Percentiles rank a stretch among this genome's conserved stretches.
Evolutionary conservation across 345 rosid genomes (phyloP).

Genomic region (Murraya koenigii): DNA sequence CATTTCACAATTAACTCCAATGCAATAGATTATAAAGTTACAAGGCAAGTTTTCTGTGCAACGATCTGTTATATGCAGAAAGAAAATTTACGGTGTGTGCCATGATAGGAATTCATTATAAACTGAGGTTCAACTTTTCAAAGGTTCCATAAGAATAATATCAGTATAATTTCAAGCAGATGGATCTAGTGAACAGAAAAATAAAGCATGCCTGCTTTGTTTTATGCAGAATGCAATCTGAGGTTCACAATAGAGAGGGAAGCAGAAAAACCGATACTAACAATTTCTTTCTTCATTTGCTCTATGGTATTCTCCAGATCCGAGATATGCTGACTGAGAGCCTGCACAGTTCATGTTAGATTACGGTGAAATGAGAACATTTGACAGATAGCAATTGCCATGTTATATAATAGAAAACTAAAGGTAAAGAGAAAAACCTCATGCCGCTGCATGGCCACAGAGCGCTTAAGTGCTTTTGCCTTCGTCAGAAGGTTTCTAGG

Average conservation of each 20-base stretch:
- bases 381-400: slow-evolving; percentile 11
- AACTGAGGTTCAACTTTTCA: background rate
- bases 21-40: background rate
- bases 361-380: slow-evolving; percentile 1
- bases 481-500: slow-evolving; percentile 94
- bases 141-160: background rate
- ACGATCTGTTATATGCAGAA: background rate
- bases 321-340: slow-evolving; percentile 88
- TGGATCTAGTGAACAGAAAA: slow-evolving; percentile 4
- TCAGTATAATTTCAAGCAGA: slow-evolving; percentile 4
- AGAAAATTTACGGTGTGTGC: background rate
- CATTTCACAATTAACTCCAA: background rate
- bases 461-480: slow-evolving; percentile 94
- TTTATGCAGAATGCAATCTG: background rate
- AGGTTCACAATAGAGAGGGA: background rate
- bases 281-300: slow-evolving; percentile 78
- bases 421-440: slow-evolving; percentile 54
- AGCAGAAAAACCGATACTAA: slow-evolving; percentile 37
- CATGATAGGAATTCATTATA: background rate
- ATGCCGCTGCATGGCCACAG: slow-evolving; percentile 94
- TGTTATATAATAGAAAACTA: slow-evolving; percentile 4
- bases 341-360: slow-evolving; percentile 45
- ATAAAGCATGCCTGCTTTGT: background rate
- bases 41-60: background rate
- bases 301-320: slow-evolving; percentile 76